phyloP scores from a whole-genome alignment of 768 basidiomycete genomes.

The Lenzites betulinus region DNA sequence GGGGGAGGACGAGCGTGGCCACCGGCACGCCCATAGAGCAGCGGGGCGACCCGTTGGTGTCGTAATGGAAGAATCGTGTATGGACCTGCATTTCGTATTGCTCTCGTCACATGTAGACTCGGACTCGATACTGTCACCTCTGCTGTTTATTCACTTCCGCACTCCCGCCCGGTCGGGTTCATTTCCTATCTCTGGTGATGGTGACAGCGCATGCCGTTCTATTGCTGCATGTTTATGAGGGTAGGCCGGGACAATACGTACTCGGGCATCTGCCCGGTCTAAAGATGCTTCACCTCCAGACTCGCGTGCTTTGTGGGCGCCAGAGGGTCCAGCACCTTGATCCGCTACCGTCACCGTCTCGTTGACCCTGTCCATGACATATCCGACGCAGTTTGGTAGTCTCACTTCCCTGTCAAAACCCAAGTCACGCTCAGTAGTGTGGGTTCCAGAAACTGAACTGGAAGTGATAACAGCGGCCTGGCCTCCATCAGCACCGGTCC shows the following conservation, averaged over 20 bases:
- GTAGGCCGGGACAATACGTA: too few species aligned
- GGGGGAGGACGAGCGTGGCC: slow-evolving; percentile 43
- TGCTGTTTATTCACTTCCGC: slow-evolving; percentile 15
- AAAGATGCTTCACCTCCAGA: background rate
- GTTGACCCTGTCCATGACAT: background rate
- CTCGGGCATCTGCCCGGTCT: too few species aligned
- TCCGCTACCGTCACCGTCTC: background rate
- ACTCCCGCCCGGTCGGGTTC: slow-evolving; percentile 1
- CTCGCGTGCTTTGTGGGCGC: slow-evolving; percentile 4
- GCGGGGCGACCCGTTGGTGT: slow-evolving; percentile 7
- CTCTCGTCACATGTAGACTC: slow-evolving; percentile 12
- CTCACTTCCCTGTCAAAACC: background rate
- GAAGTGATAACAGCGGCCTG: too few species aligned
- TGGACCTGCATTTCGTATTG: slow-evolving; percentile 14
- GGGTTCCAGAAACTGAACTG: too few species aligned
- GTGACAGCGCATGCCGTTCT: background rate
- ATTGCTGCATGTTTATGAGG: background rate
- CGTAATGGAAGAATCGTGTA: slow-evolving; percentile 6
- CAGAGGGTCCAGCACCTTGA: slow-evolving; percentile 1
- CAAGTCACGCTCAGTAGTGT: too few species aligned
- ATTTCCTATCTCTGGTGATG: background rate
- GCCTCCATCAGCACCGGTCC: too few species aligned
- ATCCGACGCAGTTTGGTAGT: background rate
- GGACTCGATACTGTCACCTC: slow-evolving; percentile 7
- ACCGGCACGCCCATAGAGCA: slow-evolving; percentile 28